Percentiles rank a stretch among this genome's conserved stretches.
These are phyloP conservation scores for Penicillium crystallinum DNA, from an alignment of 495 filamentous ascomycete genomes.

Conservation along the genomic window DNA sequence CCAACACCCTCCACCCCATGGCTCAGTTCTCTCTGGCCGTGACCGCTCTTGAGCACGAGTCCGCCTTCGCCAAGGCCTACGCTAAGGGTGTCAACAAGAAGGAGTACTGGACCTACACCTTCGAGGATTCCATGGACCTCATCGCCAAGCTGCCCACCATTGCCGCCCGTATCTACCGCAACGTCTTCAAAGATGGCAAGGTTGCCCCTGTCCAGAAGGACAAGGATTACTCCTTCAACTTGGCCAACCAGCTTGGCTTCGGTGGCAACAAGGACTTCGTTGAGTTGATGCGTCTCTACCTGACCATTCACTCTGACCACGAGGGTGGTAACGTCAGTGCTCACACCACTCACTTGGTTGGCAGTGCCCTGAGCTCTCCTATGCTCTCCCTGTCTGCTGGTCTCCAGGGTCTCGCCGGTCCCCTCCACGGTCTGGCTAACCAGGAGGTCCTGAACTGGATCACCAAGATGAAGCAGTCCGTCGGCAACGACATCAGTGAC, in stretches of 20 bases:
- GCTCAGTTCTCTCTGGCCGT: conserved; percentile 98
- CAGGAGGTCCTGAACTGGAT: conserved; percentile 99
- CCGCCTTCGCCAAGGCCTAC: conserved; percentile 94
- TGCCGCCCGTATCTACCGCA: conserved; percentile 97
- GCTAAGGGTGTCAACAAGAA: conserved; percentile 98
- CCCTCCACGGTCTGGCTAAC: conserved; percentile 97
- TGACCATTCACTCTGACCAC: conserved; percentile 98
- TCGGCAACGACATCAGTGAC: conserved; percentile 93
- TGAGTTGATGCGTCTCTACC: conserved; percentile 95
- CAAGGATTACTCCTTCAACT: conserved; percentile 98
- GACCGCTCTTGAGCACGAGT: conserved; percentile 96
- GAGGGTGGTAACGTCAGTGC: conserved; percentile 98
- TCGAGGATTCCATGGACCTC: conserved; percentile 99
- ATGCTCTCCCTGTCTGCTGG: conserved; percentile 94
- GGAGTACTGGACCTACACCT: conserved; percentile 98
- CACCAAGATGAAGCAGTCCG: conserved; percentile 92
- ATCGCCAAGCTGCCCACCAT: conserved; percentile 99
- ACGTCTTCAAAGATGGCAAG: conserved; percentile 99
- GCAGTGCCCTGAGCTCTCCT: conserved; percentile 92
- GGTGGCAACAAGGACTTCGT: conserved; percentile 94
- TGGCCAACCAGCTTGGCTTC: conserved; percentile 97
- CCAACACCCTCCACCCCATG: conserved; percentile 97
- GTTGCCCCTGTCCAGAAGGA: conserved; percentile 91
- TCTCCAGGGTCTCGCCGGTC: conserved; percentile 94
- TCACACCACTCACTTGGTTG: conserved; percentile 97